Conservation (phyloP, 768 basidiomycete species). For the Tricholoma saponaceum region DNA sequence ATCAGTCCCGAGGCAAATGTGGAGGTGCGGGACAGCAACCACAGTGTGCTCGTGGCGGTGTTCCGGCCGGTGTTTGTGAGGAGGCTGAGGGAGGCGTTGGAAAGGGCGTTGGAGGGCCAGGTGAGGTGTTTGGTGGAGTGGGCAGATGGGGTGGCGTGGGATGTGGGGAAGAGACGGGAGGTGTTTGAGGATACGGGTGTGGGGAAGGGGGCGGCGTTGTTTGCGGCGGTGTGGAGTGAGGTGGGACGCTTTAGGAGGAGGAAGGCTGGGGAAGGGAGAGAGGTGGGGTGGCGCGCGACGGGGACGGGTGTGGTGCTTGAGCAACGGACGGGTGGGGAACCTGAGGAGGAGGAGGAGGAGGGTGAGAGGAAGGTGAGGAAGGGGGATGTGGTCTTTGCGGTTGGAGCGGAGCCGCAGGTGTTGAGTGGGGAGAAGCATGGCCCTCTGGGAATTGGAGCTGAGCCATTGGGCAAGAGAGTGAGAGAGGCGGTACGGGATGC, state of each 20-base stretch:
- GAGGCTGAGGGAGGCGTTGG: slow-evolving; percentile 57
- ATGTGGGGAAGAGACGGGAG: slow-evolving; percentile 50
- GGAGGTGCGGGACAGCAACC: slow-evolving; percentile 57
- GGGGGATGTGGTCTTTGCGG: slow-evolving; percentile 38
- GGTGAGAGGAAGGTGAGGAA: neutral
- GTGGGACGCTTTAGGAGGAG: slow-evolving; percentile 51
- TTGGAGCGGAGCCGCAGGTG: slow-evolving; percentile 75
- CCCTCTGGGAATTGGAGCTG: slow-evolving; percentile 53
- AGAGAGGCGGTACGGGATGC: slow-evolving; percentile 25
- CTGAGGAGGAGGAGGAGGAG: slow-evolving; percentile 19
- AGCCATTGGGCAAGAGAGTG: slow-evolving; percentile 33
- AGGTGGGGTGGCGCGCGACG: slow-evolving; percentile 49
- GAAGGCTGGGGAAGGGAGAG: slow-evolving; percentile 26
- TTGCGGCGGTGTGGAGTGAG: slow-evolving; percentile 70
- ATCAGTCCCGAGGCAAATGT: slow-evolving; percentile 56
- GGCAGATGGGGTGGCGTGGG: slow-evolving; percentile 54
- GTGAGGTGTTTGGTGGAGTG: slow-evolving; percentile 48
- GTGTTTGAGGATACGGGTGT: slow-evolving; percentile 65
- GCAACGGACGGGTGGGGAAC: slow-evolving; percentile 26
- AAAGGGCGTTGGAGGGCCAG: slow-evolving; percentile 54
- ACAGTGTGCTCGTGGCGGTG: slow-evolving; percentile 53
- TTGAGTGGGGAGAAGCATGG: slow-evolving; percentile 64
- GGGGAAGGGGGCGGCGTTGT: slow-evolving; percentile 36
- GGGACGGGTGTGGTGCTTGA: slow-evolving; percentile 62
- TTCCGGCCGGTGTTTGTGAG: slow-evolving; percentile 60